Evolutionary conservation across 805 yeast species (phyloP), one percentile per base, ranked within the genome.

Genomic region (Candida nonsorbophila): DNA sequence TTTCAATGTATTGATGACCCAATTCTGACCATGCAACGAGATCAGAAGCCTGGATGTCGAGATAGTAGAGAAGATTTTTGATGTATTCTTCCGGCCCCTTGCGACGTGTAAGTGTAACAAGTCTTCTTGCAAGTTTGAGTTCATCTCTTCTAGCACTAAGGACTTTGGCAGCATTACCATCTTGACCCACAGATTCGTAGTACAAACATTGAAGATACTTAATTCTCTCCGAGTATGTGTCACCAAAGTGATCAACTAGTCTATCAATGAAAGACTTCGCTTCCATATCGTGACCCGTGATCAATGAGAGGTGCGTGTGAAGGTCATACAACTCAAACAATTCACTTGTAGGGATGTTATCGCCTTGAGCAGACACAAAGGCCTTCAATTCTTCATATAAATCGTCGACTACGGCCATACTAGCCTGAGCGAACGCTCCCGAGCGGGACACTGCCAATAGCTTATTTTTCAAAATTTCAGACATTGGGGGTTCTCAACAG

Each of bases 11-110:
- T n/a, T 71, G 61, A 20, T 75, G 74, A 3, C 77, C 81, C 32
- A 87, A 62, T 53, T 84, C 94, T 27, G 77, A 67, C 95, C 94
- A 86, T 2, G 82, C 61, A 38, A 81, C 77, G 2, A 73, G 61
- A 52, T 92, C 97, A 13, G 79, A 51, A 1, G 97, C 95, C 42
- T 72, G 76, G 28, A 68, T 56, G 31, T 77, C 79, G 29, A 84
- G 54, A 40, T 69, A 73, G 20, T 62, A 68, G 7, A 62, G 58
- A 41, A 88, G 62, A 30, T 68, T 70, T 20, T 64, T 58, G 25
- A 84, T 67, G 49, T 75, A 84, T n/a, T 54, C 58, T 30, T 54
- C 60, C 25, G 32, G 36, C 17, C 26, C 29, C 9, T 25, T 35
- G 38, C 45, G 37, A 12, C 66, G 46, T 17, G 56, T 45, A 29